A percentile compares a stretch with the other conserved stretches of the same genome.
These are phyloP conservation scores for Cladosporium cucumerinum DNA, from an alignment of 2,329 filamentous ascomycete genomes.

Conservation along the genomic window DNA sequence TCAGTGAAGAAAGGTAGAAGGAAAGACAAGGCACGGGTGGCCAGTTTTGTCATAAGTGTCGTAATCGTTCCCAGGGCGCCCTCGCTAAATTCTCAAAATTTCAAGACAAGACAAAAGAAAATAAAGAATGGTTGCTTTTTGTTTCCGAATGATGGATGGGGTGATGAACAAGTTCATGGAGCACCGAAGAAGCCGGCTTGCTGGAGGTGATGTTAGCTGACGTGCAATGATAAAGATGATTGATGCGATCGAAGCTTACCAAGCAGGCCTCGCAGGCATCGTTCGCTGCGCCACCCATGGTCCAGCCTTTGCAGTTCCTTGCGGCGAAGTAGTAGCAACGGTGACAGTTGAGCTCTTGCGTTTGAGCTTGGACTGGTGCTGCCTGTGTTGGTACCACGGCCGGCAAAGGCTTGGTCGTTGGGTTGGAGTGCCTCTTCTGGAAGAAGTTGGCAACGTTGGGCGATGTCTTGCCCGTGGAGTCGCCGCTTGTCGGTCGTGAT, in stretches of 20 bases:
- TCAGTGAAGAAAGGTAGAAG: not conserved
- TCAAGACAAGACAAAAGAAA: not conserved
- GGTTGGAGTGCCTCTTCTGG: constrained; percentile 8
- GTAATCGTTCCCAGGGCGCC: constrained; percentile 1
- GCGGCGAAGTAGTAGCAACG: constrained; percentile 38
- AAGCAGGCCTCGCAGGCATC: constrained; percentile 35
- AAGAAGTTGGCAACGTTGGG: constrained; percentile 2
- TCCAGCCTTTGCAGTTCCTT: constrained; percentile 36
- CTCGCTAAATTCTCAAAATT: not conserved
- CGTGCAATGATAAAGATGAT: not conserved
- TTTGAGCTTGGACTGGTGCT: not conserved
- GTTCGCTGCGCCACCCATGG: constrained; percentile 32
- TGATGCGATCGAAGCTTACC: constrained; percentile 15
- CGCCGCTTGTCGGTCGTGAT: not conserved
- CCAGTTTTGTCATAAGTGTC: not conserved
- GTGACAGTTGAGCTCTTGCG: constrained; percentile 32
- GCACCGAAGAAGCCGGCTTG: constrained; percentile 33
- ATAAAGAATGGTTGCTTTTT: not conserved
- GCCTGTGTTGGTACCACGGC: constrained; percentile 18
- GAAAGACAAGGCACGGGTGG: not conserved
- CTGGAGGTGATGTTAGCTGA: constrained; percentile 21
- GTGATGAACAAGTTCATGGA: not conserved
- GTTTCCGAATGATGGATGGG: not conserved
- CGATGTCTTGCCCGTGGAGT: constrained; percentile 5
- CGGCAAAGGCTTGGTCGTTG: constrained; percentile 17